A percentile compares a stretch with the other conserved stretches of the same genome.
phyloP scores from a whole-genome alignment of 2,329 filamentous ascomycete species.

The Colletotrichum tropicicola region DNA sequence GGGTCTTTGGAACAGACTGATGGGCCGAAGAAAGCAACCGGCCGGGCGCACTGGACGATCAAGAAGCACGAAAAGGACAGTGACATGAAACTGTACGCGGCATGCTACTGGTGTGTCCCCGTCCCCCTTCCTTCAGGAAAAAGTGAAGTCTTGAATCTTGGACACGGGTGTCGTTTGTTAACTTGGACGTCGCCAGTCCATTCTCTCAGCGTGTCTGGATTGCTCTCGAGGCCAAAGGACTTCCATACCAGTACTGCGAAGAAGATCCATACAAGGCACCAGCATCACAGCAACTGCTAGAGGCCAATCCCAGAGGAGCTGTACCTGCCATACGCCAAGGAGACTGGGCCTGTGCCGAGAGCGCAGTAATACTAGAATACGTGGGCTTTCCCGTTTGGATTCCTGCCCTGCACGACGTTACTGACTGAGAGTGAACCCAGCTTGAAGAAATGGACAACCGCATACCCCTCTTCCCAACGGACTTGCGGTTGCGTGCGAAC shows the following conservation, averaged over 20 bases:
- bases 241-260: conserved; percentile 87
- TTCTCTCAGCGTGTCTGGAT: conserved; percentile 93
- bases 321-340: conserved; percentile 82
- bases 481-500: conserved; percentile 74
- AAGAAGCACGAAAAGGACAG: conserved; percentile 75
- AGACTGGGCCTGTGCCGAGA: conserved; percentile 85
- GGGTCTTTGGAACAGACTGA: conserved; percentile 25
- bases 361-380: conserved; percentile 86
- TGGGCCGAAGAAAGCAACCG: conserved; percentile 71
- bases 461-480: conserved; percentile 69
- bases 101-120: conserved; percentile 78
- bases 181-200: conserved; percentile 59
- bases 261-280: conserved; percentile 82
- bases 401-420: neutral
- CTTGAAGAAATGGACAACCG: conserved; percentile 77
- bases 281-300: conserved; percentile 63
- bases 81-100: conserved; percentile 81
- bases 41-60: conserved; percentile 73
- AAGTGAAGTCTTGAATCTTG: too few relatives aligned
- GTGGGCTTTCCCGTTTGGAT: conserved; percentile 49
- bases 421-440: conserved; percentile 46
- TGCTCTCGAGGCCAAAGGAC: conserved; percentile 79
- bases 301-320: conserved; percentile 78
- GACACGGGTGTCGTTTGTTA: too few relatives aligned
- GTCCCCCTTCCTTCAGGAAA: too few relatives aligned